Evolutionary conservation across 129 eudicot genomes (phyloP).

Genomic region (Arctium minus): DNA sequence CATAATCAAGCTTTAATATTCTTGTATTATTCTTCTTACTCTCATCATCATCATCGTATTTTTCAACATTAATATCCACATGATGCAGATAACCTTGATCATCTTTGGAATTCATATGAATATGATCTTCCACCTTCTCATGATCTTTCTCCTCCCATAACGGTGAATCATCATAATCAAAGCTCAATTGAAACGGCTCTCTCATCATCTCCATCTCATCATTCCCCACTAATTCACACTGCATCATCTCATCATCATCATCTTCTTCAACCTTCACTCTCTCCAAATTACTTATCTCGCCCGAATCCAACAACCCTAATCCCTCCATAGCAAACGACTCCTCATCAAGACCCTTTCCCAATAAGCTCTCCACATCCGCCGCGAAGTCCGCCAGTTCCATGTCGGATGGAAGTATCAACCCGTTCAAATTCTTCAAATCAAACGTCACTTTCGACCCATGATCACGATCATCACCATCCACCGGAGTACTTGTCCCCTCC

Average conservation of each 20-base stretch:
- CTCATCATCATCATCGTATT: constrained; percentile 15
- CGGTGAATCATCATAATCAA: constrained; percentile 59
- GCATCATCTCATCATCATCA: constrained; percentile 3
- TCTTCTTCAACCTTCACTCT: constrained; percentile 54
- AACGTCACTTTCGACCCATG: constrained; percentile 13
- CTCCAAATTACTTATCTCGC: constrained; percentile 25
- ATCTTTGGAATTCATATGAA: no score
- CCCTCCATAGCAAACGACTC: constrained; percentile 60
- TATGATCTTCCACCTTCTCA: background rate
- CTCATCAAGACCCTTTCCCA: constrained; percentile 71
- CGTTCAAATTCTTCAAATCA: constrained; percentile 38
- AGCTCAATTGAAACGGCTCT: constrained; percentile 57
- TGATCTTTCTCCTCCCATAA: constrained; percentile 51
- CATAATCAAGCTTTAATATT: constrained; percentile 66
- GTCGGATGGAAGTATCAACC: constrained; percentile 48
- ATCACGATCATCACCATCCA: background rate
- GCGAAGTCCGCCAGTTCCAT: constrained; percentile 80
- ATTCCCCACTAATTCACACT: constrained; percentile 8
- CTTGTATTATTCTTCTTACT: constrained; percentile 34
- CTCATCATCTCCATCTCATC: constrained; percentile 49
- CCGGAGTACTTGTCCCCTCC: constrained; percentile 16
- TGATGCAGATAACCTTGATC: background rate
- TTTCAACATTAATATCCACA: background rate
- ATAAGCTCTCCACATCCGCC: constrained; percentile 71
- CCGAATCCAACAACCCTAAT: constrained; percentile 49